These are phyloP conservation scores for Trifolium dubium DNA, from an alignment of 306 rosid species.

Conservation along the genomic window DNA sequence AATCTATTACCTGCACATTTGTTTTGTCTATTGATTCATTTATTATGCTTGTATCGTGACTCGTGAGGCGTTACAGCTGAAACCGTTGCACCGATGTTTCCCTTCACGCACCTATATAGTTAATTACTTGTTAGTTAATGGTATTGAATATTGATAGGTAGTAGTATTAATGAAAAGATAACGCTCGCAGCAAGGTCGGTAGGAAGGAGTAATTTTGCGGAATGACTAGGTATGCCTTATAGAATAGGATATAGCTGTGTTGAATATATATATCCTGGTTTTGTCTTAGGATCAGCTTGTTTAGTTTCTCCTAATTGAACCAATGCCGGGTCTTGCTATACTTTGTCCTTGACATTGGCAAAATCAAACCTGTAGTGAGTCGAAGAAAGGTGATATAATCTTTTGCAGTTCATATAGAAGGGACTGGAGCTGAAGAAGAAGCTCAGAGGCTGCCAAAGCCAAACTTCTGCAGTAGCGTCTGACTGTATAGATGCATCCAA, in stretches of 20 bases:
- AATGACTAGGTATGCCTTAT: neutral
- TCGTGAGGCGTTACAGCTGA: neutral
- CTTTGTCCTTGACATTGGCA: neutral
- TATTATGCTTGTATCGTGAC: too few species aligned
- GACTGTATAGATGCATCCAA: neutral
- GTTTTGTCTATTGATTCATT: neutral
- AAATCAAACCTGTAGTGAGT: neutral
- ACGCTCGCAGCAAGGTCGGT: too few species aligned
- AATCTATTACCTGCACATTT: neutral
- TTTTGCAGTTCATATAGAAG: neutral
- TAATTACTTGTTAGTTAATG: neutral
- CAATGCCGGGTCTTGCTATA: neutral
- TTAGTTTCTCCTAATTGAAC: neutral
- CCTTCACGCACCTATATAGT: neutral
- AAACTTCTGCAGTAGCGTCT: neutral
- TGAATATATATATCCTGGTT: neutral
- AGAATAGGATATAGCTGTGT: neutral
- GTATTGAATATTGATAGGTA: neutral
- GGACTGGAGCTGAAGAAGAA: neutral
- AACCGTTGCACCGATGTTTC: neutral
- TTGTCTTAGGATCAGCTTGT: neutral
- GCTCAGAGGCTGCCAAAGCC: neutral
- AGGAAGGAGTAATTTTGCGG: too few species aligned
- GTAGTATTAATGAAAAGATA: too few species aligned
- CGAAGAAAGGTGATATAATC: neutral